phyloP scores from a whole-genome alignment of 2,329 filamentous ascomycete genomes.

The Talaromyces sp. region DNA sequence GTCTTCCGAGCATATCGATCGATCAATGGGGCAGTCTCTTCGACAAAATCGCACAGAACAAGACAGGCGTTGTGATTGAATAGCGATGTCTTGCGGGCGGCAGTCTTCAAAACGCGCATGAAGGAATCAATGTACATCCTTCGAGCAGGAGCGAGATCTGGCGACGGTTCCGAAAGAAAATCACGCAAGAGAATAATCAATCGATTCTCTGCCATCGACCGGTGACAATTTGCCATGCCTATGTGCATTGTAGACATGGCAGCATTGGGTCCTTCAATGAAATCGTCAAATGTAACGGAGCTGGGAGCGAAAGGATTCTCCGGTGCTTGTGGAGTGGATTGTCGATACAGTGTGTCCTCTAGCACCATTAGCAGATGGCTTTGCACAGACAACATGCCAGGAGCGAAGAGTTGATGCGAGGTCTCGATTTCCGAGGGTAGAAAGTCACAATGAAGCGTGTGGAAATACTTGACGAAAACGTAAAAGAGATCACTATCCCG shows the following conservation, averaged over 20 bases:
- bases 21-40: constrained; percentile 70
- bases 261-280: constrained; percentile 63
- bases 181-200: constrained; percentile 78
- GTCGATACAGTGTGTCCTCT: constrained; percentile 78
- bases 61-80: constrained; percentile 83
- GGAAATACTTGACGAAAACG: constrained; percentile 85
- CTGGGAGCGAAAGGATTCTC: constrained; percentile 47
- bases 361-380: constrained; percentile 75
- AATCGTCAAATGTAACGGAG: constrained; percentile 63
- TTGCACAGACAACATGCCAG: constrained; percentile 75
- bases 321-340: constrained; percentile 48
- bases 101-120: constrained; percentile 66
- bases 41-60: constrained; percentile 84
- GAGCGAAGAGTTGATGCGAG: constrained; percentile 61
- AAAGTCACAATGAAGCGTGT: constrained; percentile 72
- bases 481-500: constrained; percentile 87
- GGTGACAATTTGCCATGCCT: constrained; percentile 65
- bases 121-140: constrained; percentile 75
- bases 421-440: constrained; percentile 54
- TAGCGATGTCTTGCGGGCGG: constrained; percentile 69
- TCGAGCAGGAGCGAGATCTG: constrained; percentile 53
- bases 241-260: constrained; percentile 60
- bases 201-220: constrained; percentile 84
- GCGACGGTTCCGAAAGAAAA: constrained; percentile 62
- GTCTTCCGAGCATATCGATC: constrained; percentile 56